These are phyloP conservation scores for Moesziomyces sp. DNA, from an alignment of 1,284 basidiomycete genomes.

Conservation along the genomic window DNA sequence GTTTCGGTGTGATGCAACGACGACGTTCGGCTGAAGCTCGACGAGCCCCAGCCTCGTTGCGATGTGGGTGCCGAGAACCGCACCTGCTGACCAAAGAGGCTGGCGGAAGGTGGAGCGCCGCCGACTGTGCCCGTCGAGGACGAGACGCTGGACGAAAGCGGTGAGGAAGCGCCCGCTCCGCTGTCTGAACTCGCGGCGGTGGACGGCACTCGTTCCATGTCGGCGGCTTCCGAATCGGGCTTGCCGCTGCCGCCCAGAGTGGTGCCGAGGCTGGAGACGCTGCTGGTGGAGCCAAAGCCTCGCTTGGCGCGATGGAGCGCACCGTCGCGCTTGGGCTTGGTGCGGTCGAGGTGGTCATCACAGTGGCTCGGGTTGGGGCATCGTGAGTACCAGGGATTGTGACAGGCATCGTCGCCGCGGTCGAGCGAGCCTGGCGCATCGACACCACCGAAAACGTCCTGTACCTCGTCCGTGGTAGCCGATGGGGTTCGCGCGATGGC, in stretches of 20 bases:
- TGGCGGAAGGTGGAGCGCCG: constrained; percentile 13
- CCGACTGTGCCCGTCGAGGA: constrained; percentile 30
- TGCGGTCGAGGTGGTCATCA: constrained; percentile 4
- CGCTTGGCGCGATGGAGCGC: constrained; percentile 29
- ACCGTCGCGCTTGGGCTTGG: constrained; percentile 17
- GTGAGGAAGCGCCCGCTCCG: constrained; percentile 21
- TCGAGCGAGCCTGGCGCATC: constrained; percentile 49
- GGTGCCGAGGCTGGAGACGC: constrained; percentile 41
- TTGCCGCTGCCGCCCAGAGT: constrained; percentile 30
- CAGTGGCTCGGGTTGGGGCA: constrained; percentile 57
- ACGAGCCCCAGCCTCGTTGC: constrained; percentile 18
- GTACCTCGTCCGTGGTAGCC: constrained; percentile 7
- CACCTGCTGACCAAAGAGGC: constrained; percentile 27
- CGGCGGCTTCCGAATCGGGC: constrained; percentile 7
- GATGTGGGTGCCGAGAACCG: constrained; percentile 12
- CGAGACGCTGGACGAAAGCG: constrained; percentile 26
- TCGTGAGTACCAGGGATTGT: constrained; percentile 57
- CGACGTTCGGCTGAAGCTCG: constrained; percentile 20
- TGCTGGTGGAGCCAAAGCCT: constrained; percentile 39
- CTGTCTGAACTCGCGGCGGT: constrained; percentile 41
- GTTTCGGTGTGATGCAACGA: constrained; percentile 10
- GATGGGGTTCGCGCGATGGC: constrained; percentile 18
- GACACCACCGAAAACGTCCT: constrained; percentile 39
- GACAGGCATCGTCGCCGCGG: constrained; percentile 52
- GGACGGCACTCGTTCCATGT: constrained; percentile 27